Conservation (phyloP, 129 eudicot species). For the Escallonia rubra region DNA sequence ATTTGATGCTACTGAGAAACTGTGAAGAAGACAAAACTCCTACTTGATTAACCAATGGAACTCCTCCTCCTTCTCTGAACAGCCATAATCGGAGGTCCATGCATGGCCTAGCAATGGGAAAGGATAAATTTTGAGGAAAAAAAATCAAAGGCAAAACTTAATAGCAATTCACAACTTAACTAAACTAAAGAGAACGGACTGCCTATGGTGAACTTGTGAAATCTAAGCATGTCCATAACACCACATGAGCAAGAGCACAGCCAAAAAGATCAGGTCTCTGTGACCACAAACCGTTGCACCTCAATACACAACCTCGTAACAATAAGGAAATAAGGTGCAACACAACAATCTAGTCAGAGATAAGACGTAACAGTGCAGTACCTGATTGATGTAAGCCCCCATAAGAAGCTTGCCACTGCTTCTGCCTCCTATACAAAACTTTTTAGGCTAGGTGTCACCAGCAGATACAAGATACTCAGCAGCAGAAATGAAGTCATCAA, state of each 20-base stretch:
- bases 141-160: not conserved
- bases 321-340: not conserved
- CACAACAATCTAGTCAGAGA: too few relatives aligned
- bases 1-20: too few relatives aligned
- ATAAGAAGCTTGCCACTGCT: conserved; percentile 92
- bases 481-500: conserved; percentile 78
- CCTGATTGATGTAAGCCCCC: conserved; percentile 97
- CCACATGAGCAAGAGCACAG: conserved; percentile 99
- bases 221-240: conserved; percentile 98
- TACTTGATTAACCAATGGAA: conserved; percentile 84
- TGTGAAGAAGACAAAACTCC: conserved; percentile 14
- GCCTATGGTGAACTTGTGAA: conserved; percentile 94
- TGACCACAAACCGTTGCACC: conserved; percentile 6
- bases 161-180: not conserved
- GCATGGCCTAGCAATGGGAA: conserved; percentile 61
- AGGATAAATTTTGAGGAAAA: not conserved
- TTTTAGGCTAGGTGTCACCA: conserved; percentile 73
- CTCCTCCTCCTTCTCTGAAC: conserved; percentile 81
- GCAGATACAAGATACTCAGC: conserved; percentile 72
- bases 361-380: too few relatives aligned
- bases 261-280: conserved; percentile 97
- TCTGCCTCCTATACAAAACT: conserved; percentile 92
- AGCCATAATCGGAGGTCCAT: conserved; percentile 91
- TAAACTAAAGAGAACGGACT: conserved; percentile 8
- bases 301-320: conserved; percentile 1